Evolutionary conservation across 106 monocot genomes (phyloP).

Genomic region (Acanthochlamys bracteata): DNA sequence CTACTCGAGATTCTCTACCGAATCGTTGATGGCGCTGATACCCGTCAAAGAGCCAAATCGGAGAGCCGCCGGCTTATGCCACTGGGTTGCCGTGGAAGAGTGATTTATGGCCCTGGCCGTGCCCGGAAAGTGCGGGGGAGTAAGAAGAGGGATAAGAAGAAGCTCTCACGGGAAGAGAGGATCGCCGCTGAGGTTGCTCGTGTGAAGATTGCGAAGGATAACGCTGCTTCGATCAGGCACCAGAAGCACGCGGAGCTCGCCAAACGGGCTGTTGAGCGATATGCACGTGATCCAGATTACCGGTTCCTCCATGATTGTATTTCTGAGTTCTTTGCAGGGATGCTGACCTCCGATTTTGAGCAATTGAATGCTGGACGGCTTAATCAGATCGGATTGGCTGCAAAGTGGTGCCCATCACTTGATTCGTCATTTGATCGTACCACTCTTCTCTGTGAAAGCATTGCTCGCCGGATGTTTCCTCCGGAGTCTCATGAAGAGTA

Average conservation of each 20-base stretch:
- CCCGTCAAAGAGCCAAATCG: background rate
- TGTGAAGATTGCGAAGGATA: conserved; percentile 13
- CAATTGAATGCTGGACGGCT: conserved; percentile 21
- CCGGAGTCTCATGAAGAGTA: conserved; percentile 31
- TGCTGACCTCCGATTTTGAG: conserved; percentile 31
- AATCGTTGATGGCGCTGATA: conserved; percentile 19
- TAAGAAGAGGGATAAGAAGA: background rate
- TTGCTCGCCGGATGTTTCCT: conserved; percentile 55
- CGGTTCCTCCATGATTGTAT: conserved; percentile 38
- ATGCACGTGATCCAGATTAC: conserved; percentile 31
- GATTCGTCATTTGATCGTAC: conserved; percentile 48
- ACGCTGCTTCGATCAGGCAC: conserved; percentile 17
- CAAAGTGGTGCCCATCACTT: conserved; percentile 75
- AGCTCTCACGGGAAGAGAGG: conserved; percentile 16
- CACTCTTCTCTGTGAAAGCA: conserved; percentile 63
- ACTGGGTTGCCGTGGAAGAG: conserved; percentile 8
- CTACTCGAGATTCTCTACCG: conserved; percentile 45
- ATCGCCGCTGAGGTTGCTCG: conserved; percentile 16
- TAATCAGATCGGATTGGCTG: conserved; percentile 34
- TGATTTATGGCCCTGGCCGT: background rate
- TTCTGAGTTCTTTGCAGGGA: conserved; percentile 38
- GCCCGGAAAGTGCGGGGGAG: background rate
- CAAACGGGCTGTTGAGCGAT: conserved; percentile 24
- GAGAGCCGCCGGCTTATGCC: no score
- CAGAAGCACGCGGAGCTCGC: conserved; percentile 29